These are phyloP conservation scores for Metarhizium album DNA, from an alignment of 2,329 filamentous ascomycete species.

Conservation along the genomic window DNA sequence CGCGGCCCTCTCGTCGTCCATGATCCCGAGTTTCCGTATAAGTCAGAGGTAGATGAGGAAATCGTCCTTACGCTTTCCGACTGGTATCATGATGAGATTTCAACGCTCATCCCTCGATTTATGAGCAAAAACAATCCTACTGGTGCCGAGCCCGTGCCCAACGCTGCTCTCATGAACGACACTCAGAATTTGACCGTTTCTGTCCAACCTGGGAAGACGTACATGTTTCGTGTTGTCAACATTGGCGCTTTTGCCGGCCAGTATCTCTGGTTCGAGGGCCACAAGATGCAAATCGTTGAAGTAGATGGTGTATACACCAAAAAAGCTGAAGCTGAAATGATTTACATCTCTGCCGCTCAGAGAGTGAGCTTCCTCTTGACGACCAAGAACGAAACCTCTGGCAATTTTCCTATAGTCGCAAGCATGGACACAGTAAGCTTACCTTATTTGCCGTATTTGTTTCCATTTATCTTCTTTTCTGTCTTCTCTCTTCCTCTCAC, in stretches of 20 bases:
- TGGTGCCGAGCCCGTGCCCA: constrained; percentile 54
- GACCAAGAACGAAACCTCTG: constrained; percentile 47
- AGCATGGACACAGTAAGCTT: constrained; percentile 55
- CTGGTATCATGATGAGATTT: constrained; percentile 56
- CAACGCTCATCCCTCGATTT: constrained; percentile 34
- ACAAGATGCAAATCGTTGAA: constrained; percentile 59
- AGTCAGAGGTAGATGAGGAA: constrained; percentile 49
- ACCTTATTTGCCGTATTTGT: no score
- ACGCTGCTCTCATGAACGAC: constrained; percentile 63
- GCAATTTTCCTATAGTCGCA: constrained; percentile 57
- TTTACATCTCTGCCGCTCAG: constrained; percentile 60
- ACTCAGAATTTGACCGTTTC: constrained; percentile 47
- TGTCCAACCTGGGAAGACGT: constrained; percentile 58
- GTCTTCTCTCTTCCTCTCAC: no score
- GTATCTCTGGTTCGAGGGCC: constrained; percentile 56
- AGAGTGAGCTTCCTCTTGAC: constrained; percentile 53
- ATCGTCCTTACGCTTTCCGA: constrained; percentile 55
- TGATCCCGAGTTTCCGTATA: constrained; percentile 49
- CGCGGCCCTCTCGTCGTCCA: constrained; percentile 54
- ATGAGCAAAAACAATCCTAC: constrained; percentile 44
- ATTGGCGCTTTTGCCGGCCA: constrained; percentile 61
- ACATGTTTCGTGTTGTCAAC: constrained; percentile 62
- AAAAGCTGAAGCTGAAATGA: constrained; percentile 44
- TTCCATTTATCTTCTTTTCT: no score
- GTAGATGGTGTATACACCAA: constrained; percentile 63